Conservation (phyloP, 345 rosid genomes). For the Litchi chinensis region DNA sequence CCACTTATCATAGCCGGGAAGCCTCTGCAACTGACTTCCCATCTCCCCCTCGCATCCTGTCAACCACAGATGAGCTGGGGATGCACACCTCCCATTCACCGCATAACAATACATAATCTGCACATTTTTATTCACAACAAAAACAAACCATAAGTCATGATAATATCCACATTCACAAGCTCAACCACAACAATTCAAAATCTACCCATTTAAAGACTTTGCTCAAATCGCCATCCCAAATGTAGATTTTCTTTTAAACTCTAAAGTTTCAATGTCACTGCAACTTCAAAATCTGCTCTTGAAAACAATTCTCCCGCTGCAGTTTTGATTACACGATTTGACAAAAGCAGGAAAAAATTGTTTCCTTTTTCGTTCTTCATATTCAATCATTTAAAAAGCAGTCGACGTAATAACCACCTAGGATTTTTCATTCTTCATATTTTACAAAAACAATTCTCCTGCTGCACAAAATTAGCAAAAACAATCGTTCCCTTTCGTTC, state of each 20-base stretch:
- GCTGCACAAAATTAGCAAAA: too few species aligned
- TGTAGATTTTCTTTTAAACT: neutral
- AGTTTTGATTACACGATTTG: neutral
- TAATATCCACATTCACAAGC: neutral
- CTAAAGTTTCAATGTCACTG: neutral
- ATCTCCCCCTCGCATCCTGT: conserved; percentile 78
- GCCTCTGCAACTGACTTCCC: conserved; percentile 63
- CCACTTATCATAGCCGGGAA: conserved; percentile 93
- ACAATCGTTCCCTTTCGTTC: too few species aligned
- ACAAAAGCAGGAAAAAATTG: neutral
- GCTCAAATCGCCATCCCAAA: neutral
- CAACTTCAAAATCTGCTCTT: neutral
- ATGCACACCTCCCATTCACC: conserved; percentile 61
- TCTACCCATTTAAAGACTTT: neutral
- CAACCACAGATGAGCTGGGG: conserved; percentile 83
- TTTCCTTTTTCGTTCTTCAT: too few species aligned
- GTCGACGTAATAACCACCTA: too few species aligned
- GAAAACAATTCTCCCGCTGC: neutral
- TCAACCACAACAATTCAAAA: neutral
- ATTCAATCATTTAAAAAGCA: too few species aligned
- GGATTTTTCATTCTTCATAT: too few species aligned
- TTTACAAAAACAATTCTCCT: too few species aligned
- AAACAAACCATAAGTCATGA: neutral
- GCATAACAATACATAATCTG: conserved; percentile 97
- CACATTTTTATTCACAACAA: conserved; percentile 16